Base-by-base conservation (phyloP, 768 basidiomycete genomes). In the Sutorius australiensis region DNA sequence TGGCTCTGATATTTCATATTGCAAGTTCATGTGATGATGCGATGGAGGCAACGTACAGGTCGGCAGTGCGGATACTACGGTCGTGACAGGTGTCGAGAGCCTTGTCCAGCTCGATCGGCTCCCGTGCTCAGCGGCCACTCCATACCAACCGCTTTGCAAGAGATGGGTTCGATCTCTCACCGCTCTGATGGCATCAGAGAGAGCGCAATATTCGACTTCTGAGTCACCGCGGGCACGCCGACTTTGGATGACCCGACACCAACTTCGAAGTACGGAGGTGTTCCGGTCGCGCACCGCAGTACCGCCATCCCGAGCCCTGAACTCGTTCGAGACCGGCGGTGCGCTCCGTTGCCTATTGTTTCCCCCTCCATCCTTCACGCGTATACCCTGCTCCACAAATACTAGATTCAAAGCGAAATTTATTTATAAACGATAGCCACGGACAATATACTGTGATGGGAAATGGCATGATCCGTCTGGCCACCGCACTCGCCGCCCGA, bases 161-260 rank as follows among this genome's bases (percentile, higher is more conserved):
- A 5, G 8, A 14, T 24, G 6, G 16, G 16, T 14, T 38, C 9
- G 33, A 4, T 34, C 19, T n/a, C 3, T 21, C 30, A 28, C 3
- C 42, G 24, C 34, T 24, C 27, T 40, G 51, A 46, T 45, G 6
- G 24, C 43, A 53, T 54, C 42, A 54, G 32, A 24, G 31, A 53
- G 28, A 17, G 24, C n/a, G 14, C 37, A 13, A 17, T 10, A 9
- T 19, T 30, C 28, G 9, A 49, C 12, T 13, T 13, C 44, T 27
- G 24, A 24, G 37, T 48, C 27, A 5, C 28, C 28, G 3, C 13
- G 14, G 6, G 7, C 3, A n/a, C 9, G n/a, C 16, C 13, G 11
- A 48, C 37, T 27, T 17, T 16, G 28, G 13, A 30, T 19, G 37
- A 30, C 19, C 28, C 47, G 46, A 16, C 47, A 17, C 36, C 14